Percentiles rank a stretch among this genome's conserved stretches.
Conservation (phyloP, 352 stramenopile genomes). For the Phytophthora idaei region DNA sequence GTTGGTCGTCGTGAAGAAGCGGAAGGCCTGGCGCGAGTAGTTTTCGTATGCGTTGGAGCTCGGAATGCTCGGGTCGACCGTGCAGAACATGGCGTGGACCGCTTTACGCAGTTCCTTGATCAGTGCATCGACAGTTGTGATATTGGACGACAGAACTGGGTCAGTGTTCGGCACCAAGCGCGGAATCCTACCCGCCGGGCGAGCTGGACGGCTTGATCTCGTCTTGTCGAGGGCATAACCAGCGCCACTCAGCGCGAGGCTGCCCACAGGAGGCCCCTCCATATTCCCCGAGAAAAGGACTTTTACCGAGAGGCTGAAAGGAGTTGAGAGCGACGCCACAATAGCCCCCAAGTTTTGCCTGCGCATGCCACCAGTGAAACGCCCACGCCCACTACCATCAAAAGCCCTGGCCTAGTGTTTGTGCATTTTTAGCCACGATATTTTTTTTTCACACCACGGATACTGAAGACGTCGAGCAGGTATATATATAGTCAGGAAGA, state of each 20-base stretch:
- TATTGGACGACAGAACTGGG: constrained; percentile 13
- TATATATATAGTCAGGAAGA: constrained; percentile 32
- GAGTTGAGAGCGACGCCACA: constrained; percentile 11
- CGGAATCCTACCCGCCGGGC: constrained; percentile 10
- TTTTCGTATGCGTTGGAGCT: constrained; percentile 60
- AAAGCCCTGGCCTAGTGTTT: background rate
- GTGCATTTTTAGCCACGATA: constrained; percentile 26
- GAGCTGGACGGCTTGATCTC: constrained; percentile 6
- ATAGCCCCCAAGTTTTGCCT: constrained; percentile 2
- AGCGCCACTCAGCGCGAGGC: constrained; percentile 44
- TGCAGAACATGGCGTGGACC: constrained; percentile 56
- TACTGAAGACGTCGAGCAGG: background rate
- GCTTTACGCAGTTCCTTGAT: constrained; percentile 57
- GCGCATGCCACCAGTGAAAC: constrained; percentile 27
- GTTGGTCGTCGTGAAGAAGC: constrained; percentile 81
- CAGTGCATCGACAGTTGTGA: constrained; percentile 50
- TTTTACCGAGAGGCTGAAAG: constrained; percentile 27
- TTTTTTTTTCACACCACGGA: constrained; percentile 6
- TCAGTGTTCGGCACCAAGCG: constrained; percentile 12
- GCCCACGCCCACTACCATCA: constrained; percentile 2
- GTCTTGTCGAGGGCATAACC: constrained; percentile 41
- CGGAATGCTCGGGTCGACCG: constrained; percentile 39
- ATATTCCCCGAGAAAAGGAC: constrained; percentile 23
- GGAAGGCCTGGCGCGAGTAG: constrained; percentile 69
- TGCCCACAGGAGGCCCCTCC: constrained; percentile 34